Base-by-base conservation (phyloP, 2,329 filamentous ascomycete species). In the Calonectria leucothoes region DNA sequence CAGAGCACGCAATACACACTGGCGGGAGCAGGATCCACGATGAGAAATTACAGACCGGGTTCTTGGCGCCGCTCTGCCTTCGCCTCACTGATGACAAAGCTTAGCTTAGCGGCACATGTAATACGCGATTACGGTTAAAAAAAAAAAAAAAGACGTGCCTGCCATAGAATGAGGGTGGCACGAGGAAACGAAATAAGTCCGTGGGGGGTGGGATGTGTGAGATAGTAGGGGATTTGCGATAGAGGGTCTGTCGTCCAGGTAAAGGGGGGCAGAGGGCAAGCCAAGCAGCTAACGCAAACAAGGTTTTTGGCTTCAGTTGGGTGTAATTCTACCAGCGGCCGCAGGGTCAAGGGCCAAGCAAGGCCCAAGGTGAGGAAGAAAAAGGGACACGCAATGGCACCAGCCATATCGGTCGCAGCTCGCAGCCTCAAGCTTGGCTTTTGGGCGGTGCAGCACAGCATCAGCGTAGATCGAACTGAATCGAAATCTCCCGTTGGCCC, bases 271-370 rank as follows among this genome's bases (percentile, higher is more conserved):
- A 37, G 27, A 25, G 35, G n/a, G 20, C 2, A 23, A 45, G 33
- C 55, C 55, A 61, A 39, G 55, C 55, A 23, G 35, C 55, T 61
- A 61, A 55, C 23, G 49, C 33, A 31, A 39, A 67, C 49, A 67
- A 45, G 48, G 49, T 67, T 67, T 55, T 55, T 61, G 55, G 55
- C 33, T 23, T 61, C 55, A 61, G 55, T 61, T 37, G 55, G 51
- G 25, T 61, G 55, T 37, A 61, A 61, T 61, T 61, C 55, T 17
- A 61, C 55, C 55, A 39, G 55, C 55, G 55, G 55, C 55, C 55
- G 55, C 55, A 61, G 31, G 25, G 35, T 17, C 23, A 23, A 45
- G 8, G n/a, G n/a, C n/a, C n/a, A n/a, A n/a, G n/a, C n/a, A n/a
- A n/a, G n/a, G n/a, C n/a, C n/a, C n/a, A n/a, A n/a, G n/a, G n/a